Conservation (phyloP, 331 rosid species). For the Rhamnella rubrinervis region DNA sequence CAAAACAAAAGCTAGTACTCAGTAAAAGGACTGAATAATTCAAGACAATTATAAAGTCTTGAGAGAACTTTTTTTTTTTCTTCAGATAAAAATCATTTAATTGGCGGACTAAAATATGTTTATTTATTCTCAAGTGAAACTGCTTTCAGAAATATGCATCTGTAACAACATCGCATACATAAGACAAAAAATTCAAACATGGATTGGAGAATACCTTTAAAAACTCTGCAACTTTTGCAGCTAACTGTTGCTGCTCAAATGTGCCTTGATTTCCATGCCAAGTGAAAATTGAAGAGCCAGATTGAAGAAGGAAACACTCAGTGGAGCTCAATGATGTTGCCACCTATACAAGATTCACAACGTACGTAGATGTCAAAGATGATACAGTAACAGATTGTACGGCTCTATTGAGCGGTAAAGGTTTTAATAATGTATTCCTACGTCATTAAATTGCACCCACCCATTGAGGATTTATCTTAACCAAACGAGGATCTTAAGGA, state of each 20-base stretch:
- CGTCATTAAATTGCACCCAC: no score
- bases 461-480: no score
- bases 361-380: slow-evolving; percentile 4
- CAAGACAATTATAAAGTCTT: neutral
- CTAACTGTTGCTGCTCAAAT: slow-evolving; percentile 88
- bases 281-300: slow-evolving; percentile 76
- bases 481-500: no score
- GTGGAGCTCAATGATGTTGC: slow-evolving; percentile 78
- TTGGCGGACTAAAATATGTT: neutral
- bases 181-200: neutral
- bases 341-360: slow-evolving; percentile 52
- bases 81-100: neutral
- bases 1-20: neutral
- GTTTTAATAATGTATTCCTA: no score
- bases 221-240: slow-evolving; percentile 81
- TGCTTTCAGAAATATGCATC: slow-evolving; percentile 12
- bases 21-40: neutral
- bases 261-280: slow-evolving; percentile 96
- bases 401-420: no score
- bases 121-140: slow-evolving; percentile 14
- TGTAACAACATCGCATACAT: slow-evolving; percentile 13
- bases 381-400: neutral
- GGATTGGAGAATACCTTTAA: slow-evolving; percentile 51
- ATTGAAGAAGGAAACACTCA: slow-evolving; percentile 80
- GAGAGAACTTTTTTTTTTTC: neutral